Evolutionary conservation across 225 moss, liverwort and hornwort species (phyloP), one percentile per base, ranked within the genome.

Genomic region (Physcomitrellopsis africana): DNA sequence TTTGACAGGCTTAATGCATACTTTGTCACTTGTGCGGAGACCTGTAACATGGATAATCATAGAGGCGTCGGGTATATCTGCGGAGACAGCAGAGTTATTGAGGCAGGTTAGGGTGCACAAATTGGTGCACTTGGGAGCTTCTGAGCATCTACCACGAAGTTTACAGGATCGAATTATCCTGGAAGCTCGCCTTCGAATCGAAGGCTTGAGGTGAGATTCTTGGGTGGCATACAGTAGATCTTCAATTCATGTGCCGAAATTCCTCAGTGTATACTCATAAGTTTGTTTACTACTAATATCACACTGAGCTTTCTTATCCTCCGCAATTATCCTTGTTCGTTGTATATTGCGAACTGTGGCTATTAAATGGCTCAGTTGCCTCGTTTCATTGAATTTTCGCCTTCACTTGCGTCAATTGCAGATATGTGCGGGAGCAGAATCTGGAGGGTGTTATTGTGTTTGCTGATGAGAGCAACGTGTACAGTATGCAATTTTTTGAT

Each of bases 391-490:
- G 24, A 24, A 24, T 46, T 53, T 17, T 74, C 11, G n/a, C 16
- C 11, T 15, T 47, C 29, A 20, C 37, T 51, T 51, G n/a, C 32
- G 51, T 72, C 18, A 32, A 27, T 3, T n/a, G 52, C 87, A 96
- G 94, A 72, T 87, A 83, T 62, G 85, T 96, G 58, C 77, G 89
- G 57, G 89, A 94, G 65, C 83, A 82, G 22, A 80, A 83, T 53
- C 55, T 96, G 84, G 91, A 92, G 52, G 96, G 94, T 64, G 72
- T 94, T 32, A 85, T 96, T 55, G 78, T 96, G 19, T 96, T 94
- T 68, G 88, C 86, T 42, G 96, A 96, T 75, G 96, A 96, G 80
- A 88, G 96, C 87, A 94, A 92, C 74, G 88, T 94, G 59, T 91
- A 94, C 73, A 88, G 81, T 83, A 85, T 81, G 68, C 76, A 86